Evolutionary conservation across 768 basidiomycete species (phyloP).

Genomic region (Auricularia sp.): DNA sequence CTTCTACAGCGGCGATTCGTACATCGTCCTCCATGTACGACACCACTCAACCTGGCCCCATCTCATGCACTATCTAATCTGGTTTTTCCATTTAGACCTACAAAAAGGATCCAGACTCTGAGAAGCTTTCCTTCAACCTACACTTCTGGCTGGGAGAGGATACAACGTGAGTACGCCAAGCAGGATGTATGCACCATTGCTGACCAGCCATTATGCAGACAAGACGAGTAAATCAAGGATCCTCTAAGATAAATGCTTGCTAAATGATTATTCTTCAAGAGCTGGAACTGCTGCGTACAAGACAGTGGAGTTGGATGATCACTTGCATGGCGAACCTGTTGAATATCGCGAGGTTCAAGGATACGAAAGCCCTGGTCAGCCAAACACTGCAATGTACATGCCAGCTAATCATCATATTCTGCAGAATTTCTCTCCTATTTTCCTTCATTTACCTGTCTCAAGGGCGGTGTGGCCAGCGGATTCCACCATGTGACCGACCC

Average conservation of each 20-base stretch:
- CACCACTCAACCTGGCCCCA: too few species aligned
- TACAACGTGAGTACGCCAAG: slow-evolving; percentile 23
- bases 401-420: not conserved
- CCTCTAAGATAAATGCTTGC: not conserved
- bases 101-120: slow-evolving; percentile 38
- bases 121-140: slow-evolving; percentile 42
- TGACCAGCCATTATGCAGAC: slow-evolving; percentile 8
- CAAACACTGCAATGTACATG: not conserved
- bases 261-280: not conserved
- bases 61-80: too few species aligned
- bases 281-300: slow-evolving; percentile 54
- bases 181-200: not conserved
- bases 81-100: slow-evolving; percentile 35
- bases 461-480: slow-evolving; percentile 40
- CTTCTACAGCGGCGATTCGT: slow-evolving; percentile 59
- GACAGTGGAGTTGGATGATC: slow-evolving; percentile 56
- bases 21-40: slow-evolving; percentile 51
- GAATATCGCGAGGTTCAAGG: slow-evolving; percentile 55
- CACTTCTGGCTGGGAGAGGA: slow-evolving; percentile 57
- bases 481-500: slow-evolving; percentile 39
- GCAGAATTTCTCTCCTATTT: slow-evolving; percentile 40
- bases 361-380: slow-evolving; percentile 13
- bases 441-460: slow-evolving; percentile 33
- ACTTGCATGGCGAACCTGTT: slow-evolving; percentile 44
- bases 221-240: slow-evolving; percentile 33